A percentile compares a stretch with the other conserved stretches of the same genome.
Conservation (phyloP, 805 yeast genomes). For the Pichia phayaonensis region DNA sequence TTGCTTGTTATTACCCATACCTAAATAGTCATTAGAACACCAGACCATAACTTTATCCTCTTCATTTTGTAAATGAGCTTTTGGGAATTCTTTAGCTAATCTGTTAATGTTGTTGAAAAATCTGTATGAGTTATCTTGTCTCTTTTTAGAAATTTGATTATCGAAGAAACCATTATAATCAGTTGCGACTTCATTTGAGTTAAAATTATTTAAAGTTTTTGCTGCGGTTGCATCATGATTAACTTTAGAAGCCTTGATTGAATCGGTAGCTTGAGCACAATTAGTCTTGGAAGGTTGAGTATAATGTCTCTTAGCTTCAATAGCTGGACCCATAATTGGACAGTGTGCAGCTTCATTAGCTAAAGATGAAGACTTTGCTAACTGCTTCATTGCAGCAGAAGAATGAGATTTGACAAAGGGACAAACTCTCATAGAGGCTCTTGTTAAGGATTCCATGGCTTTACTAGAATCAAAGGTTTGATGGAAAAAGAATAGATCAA, state of each 20-base stretch:
- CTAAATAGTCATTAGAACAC: slow-evolving; percentile 97
- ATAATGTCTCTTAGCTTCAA: slow-evolving; percentile 37
- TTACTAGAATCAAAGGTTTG: not conserved
- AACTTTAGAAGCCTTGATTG: slow-evolving; percentile 22
- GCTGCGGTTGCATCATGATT: slow-evolving; percentile 29
- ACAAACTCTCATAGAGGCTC: slow-evolving; percentile 70
- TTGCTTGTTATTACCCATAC: slow-evolving; percentile 78
- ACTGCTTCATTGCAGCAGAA: slow-evolving; percentile 49
- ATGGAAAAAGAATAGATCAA: not conserved
- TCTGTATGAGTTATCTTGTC: slow-evolving; percentile 86
- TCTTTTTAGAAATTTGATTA: slow-evolving; percentile 61
- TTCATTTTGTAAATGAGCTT: slow-evolving; percentile 73
- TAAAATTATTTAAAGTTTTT: slow-evolving; percentile 21
- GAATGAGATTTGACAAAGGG: slow-evolving; percentile 67
- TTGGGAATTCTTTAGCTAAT: slow-evolving; percentile 87
- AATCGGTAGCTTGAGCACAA: slow-evolving; percentile 38
- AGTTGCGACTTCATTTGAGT: slow-evolving; percentile 46
- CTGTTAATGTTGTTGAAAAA: slow-evolving; percentile 96
- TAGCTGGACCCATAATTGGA: slow-evolving; percentile 87
- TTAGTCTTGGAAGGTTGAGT: slow-evolving; percentile 40
- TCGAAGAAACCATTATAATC: slow-evolving; percentile 68
- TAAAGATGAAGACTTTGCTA: slow-evolving; percentile 41
- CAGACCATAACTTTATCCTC: slow-evolving; percentile 91
- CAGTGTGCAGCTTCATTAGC: slow-evolving; percentile 61
- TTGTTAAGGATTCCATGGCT: slow-evolving; percentile 70